Base-by-base conservation (phyloP, 768 basidiomycete species). In the Pleurotus tuoliensis region DNA sequence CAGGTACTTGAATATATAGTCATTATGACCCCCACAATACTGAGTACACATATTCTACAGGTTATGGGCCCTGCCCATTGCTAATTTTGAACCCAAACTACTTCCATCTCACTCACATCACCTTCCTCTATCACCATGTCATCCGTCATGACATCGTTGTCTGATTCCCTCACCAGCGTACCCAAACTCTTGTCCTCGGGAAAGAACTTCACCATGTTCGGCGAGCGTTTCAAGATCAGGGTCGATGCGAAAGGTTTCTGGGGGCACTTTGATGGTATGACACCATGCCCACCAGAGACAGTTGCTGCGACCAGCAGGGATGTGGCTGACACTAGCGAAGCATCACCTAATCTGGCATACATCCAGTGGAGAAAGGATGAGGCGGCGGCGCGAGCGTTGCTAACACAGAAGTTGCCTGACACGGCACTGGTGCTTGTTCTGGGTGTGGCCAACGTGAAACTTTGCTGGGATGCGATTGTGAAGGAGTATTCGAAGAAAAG, bases 231-330 rank as follows among this genome's bases (percentile, higher is more conserved):
- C 55, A 5, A 30, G 34, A 47, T 53, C 15, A 57, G 59, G 15
- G 47, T 63, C 13, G 24, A 61, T 20, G 59, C 59, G 22, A 63
- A 64, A 30, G 47, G 57, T 1, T 43, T 56, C 7, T 61, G 55
- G 46, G 59, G 53, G 8, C 63, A 64, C 24, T 62, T 63, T 40
- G 56, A 64, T 25, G n/a, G n/a, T n/a, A n/a, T n/a, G n/a, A n/a
- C n/a, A n/a, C n/a, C n/a, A n/a, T n/a, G n/a, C n/a, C n/a, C n/a
- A n/a, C n/a, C n/a, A n/a, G n/a, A n/a, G n/a, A n/a, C n/a, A n/a
- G n/a, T n/a, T n/a, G n/a, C n/a, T n/a, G n/a, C n/a, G n/a, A n/a
- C n/a, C n/a, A n/a, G n/a, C n/a, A n/a, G n/a, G n/a, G n/a, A n/a
- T n/a, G n/a, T n/a, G n/a, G n/a, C n/a, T n/a, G n/a, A n/a, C n/a